Base-by-base conservation (phyloP, 2,329 filamentous ascomycete genomes). In the Helotiales sp. region DNA sequence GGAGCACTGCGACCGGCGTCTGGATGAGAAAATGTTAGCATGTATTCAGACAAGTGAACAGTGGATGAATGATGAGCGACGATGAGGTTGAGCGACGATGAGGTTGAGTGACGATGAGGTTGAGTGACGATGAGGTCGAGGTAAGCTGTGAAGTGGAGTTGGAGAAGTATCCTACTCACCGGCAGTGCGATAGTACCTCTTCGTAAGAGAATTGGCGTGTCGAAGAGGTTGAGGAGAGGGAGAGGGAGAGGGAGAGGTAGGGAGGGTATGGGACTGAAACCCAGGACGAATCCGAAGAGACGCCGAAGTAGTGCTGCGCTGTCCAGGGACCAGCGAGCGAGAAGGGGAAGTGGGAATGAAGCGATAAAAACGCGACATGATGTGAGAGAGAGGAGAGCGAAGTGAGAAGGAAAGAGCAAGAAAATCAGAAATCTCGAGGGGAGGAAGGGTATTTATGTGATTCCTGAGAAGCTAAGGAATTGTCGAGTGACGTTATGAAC, bases 351-450 rank as follows among this genome's bases (percentile, higher is more conserved):
- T n/a, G 32, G 49, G 24, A n/a, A 52, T 52, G 26, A 30, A 52
- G 24, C 49, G 49, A 8, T 52, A 13, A 26, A 52, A 52, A 52
- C 49, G 49, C 49, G 49, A 52, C 49, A 52, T 52, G 49, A 52
- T 24, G 26, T 24, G 49, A n/a, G 17, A 7, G 40, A 45, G 40
- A 45, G 40, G 40, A 52, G 49, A n/a, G 49, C 6, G 26, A 52
- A 52, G 49, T 52, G n/a, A 30, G 22, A 6, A 52, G 15, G 17
- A 20, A 32, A 30, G 49, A 52, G 26, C 7, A 52, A 52, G 26
- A 32, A 13, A 52, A 52, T 30, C 13, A 52, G 49, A 52, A 45
- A 20, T 6, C 6, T 10, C 3, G 37, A n/a, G 40, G 40, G 40
- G 40, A 17, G n/a, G 17, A 3, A 3, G 17, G 5, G 17, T 6